These are phyloP conservation scores for Umbelopsis ramanniana DNA, from an alignment of 192 early-diverging fungal species.

Conservation along the genomic window DNA sequence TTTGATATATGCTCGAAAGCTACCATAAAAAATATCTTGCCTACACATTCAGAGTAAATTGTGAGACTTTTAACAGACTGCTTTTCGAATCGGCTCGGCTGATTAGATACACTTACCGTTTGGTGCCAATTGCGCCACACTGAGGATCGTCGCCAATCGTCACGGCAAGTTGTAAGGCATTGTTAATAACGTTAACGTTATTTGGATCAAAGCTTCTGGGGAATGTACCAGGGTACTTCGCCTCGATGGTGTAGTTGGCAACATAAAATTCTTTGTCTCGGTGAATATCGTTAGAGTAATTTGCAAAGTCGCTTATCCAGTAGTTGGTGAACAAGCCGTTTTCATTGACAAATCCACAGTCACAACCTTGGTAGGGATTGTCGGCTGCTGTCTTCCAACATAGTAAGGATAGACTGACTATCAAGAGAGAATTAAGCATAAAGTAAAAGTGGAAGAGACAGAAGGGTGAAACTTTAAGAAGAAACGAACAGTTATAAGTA, in stretches of 20 bases:
- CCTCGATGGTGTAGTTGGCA: constrained; percentile 22
- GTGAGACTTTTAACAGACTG: not conserved
- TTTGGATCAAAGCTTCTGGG: constrained; percentile 18
- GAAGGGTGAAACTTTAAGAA: not conserved
- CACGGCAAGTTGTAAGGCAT: constrained; percentile 11
- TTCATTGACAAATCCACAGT: constrained; percentile 28
- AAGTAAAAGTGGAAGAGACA: not conserved
- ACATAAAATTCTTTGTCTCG: constrained; percentile 8
- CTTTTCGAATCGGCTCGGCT: no score
- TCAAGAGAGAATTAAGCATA: not conserved
- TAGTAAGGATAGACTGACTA: not conserved
- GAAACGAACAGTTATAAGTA: not conserved
- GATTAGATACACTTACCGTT: not conserved
- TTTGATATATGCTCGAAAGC: constrained; percentile 27
- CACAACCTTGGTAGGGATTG: constrained; percentile 14
- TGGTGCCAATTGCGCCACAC: constrained; percentile 28
- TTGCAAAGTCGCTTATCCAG: constrained; percentile 26
- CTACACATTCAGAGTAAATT: not conserved
- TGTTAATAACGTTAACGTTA: constrained; percentile 16
- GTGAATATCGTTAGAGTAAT: constrained; percentile 14
- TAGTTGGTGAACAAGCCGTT: not conserved
- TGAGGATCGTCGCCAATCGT: not conserved
- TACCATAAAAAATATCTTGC: constrained; percentile 29
- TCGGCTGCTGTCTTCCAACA: not conserved
- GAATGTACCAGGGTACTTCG: constrained; percentile 18